phyloP scores from a whole-genome alignment of 2,329 filamentous ascomycete genomes.

The Aspergillus carbonarius region DNA sequence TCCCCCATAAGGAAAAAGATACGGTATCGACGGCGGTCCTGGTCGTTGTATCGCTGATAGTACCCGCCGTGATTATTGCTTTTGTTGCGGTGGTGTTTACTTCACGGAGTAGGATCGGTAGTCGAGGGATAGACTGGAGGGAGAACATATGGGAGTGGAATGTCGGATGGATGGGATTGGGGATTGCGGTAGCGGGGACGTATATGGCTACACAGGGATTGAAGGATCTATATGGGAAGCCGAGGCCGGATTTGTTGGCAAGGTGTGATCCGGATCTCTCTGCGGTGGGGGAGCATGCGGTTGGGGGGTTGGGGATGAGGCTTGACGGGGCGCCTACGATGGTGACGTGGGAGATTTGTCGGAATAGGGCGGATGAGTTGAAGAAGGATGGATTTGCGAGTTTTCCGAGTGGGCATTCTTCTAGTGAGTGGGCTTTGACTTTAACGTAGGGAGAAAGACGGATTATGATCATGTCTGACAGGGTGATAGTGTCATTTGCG shows the following conservation, averaged over 20 bases:
- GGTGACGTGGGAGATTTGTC: conserved; percentile 76
- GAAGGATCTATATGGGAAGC: conserved; percentile 71
- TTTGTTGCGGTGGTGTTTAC: conserved; percentile 68
- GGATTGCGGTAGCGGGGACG: conserved; percentile 66
- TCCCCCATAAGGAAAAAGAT: conserved; percentile 68
- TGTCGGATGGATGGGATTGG: conserved; percentile 78
- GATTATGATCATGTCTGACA: conserved; percentile 3
- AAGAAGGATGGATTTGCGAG: conserved; percentile 81
- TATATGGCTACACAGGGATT: conserved; percentile 83
- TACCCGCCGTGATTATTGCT: conserved; percentile 68
- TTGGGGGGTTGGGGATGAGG: conserved; percentile 60
- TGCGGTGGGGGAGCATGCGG: conserved; percentile 59
- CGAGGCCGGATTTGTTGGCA: conserved; percentile 62
- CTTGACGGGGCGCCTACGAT: conserved; percentile 62
- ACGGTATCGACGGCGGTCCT: conserved; percentile 69
- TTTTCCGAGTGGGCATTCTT: conserved; percentile 76
- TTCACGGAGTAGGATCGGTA: conserved; percentile 66
- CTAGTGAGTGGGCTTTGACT: conserved; percentile 47
- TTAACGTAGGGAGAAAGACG: neutral
- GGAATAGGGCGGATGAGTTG: conserved; percentile 55
- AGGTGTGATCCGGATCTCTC: conserved; percentile 74
- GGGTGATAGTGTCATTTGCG: conserved; percentile 62
- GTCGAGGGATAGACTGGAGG: conserved; percentile 67
- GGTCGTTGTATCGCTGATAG: conserved; percentile 60
- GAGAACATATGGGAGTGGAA: conserved; percentile 91